A percentile compares a stretch with the other conserved stretches of the same genome.
phyloP scores from a whole-genome alignment of 2,329 filamentous ascomycete genomes.

The Neophaeococcomyces mojaviensis region DNA sequence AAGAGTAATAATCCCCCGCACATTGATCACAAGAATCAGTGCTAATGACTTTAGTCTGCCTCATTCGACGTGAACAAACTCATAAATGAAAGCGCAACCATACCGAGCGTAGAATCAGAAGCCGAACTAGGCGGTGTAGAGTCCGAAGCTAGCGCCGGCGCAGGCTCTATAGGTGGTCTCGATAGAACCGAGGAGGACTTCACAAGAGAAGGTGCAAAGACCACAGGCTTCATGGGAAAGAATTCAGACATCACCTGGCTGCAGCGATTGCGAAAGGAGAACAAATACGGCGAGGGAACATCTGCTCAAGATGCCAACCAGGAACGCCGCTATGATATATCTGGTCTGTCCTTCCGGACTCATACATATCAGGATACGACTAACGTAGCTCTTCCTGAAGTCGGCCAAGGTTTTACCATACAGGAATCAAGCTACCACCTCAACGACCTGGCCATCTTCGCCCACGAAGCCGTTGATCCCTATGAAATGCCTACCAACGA shows the following conservation, averaged over 20 bases:
- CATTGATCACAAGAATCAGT: conserved; percentile 13
- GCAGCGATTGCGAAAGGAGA: conserved; percentile 35
- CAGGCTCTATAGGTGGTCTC: conserved; percentile 37
- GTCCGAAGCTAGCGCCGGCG: conserved; percentile 20
- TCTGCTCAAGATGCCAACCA: conserved; percentile 7
- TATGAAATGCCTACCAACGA: conserved; percentile 36
- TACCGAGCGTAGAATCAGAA: conserved; percentile 22
- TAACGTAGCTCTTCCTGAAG: conserved; percentile 23
- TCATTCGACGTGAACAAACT: conserved; percentile 14
- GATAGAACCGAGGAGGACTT: conserved; percentile 41
- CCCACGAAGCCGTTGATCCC: conserved; percentile 34
- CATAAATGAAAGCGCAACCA: conserved; percentile 7
- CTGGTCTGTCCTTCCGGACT: conserved; percentile 16
- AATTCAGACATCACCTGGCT: conserved; percentile 42
- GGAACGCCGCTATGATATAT: conserved; percentile 7
- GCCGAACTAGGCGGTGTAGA: conserved; percentile 19
- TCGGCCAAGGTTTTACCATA: conserved; percentile 23
- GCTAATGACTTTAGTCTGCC: conserved; percentile 14
- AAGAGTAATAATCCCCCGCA: conserved; percentile 26
- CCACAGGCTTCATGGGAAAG: conserved; percentile 39
- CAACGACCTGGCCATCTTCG: conserved; percentile 37
- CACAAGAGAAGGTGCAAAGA: conserved; percentile 30
- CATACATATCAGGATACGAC: background rate
- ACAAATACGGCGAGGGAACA: conserved; percentile 30
- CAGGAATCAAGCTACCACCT: conserved; percentile 32